Evolutionary conservation across 1,284 basidiomycete genomes (phyloP), one percentile per base, ranked within the genome.

Genomic region (Omphalotus olearius): DNA sequence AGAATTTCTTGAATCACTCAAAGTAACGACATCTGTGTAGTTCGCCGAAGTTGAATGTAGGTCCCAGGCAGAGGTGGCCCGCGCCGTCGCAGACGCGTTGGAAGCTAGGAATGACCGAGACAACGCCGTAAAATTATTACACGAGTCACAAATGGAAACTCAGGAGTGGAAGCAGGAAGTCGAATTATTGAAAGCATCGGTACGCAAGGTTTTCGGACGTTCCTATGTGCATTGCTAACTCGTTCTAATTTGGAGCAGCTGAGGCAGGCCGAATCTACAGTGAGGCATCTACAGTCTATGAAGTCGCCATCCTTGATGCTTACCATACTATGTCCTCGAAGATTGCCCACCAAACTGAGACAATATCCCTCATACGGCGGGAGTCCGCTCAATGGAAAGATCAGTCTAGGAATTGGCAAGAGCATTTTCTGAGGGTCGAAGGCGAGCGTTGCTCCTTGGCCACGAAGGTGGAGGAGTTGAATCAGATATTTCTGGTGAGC

Each of bases 331-430:
- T 23, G 5, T 23, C 23, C 5, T 23, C 23, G 30, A 9, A 33
- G 30, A 9, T 33, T 3, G 7, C 30, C 7, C 38, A 40, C n/a
- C 20, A 17, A 17, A 16, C 7, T 9, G 20, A 17, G 16, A n/a
- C 38, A 17, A 74, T 80, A 47, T 57, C 69, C 1, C 80, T 82
- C 54, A 68, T 87, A 38, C 75, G 78, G n/a, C 73, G 79, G 42
- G 84, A 88, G 62, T 69, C 76, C 0, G 71, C 68, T 2, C 83
- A 84, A 51, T 86, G 83, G 83, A 85, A 84, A 64, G 76, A 81
- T 37, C 85, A 86, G 56, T 78, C 83, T n/a, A 70, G 74, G 47
- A 81, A 82, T 58, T 87, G 84, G 84, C 86, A 86, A 61, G 83
- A 85, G 23, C 84, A 85, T 56, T 87, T 83, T 59, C 65, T 81